phyloP scores from a whole-genome alignment of 1,284 basidiomycete genomes.

The Ganoderma lucidum region DNA sequence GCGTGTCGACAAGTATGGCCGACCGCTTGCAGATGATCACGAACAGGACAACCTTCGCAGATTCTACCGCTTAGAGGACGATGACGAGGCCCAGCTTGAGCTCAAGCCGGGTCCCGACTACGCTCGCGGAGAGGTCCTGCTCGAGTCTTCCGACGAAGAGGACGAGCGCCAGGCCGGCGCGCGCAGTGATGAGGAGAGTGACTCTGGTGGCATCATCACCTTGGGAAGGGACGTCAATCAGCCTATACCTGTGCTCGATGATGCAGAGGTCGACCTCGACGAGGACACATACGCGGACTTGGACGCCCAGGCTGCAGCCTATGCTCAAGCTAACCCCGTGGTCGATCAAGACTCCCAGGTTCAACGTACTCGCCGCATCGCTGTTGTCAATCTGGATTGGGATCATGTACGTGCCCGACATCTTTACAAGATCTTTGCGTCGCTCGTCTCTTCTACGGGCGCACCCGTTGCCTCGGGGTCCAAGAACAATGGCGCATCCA shows the following conservation, averaged over 20 bases:
- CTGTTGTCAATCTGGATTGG: constrained; percentile 98
- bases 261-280: constrained; percentile 80
- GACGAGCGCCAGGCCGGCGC: constrained; percentile 52
- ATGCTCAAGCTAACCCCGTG: constrained; percentile 54
- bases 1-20: constrained; percentile 93
- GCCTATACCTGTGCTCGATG: constrained; percentile 54
- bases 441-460: constrained; percentile 75
- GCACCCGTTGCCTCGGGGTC: constrained; percentile 45
- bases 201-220: constrained; percentile 57
- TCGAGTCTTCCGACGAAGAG: constrained; percentile 91
- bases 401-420: constrained; percentile 93
- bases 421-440: constrained; percentile 93
- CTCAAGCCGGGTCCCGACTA: constrained; percentile 70
- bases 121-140: constrained; percentile 87
- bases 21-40: constrained; percentile 72
- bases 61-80: constrained; percentile 82
- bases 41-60: constrained; percentile 81
- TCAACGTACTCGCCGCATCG: constrained; percentile 79
- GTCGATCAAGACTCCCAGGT: constrained; percentile 45
- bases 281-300: constrained; percentile 76
- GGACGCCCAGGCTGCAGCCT: constrained; percentile 77
- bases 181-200: constrained; percentile 56
- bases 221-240: constrained; percentile 54
- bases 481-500: constrained; percentile 33
- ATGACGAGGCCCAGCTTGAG: constrained; percentile 49